Evolutionary conservation across 768 basidiomycete genomes (phyloP).

Genomic region (Calocera viscosa): DNA sequence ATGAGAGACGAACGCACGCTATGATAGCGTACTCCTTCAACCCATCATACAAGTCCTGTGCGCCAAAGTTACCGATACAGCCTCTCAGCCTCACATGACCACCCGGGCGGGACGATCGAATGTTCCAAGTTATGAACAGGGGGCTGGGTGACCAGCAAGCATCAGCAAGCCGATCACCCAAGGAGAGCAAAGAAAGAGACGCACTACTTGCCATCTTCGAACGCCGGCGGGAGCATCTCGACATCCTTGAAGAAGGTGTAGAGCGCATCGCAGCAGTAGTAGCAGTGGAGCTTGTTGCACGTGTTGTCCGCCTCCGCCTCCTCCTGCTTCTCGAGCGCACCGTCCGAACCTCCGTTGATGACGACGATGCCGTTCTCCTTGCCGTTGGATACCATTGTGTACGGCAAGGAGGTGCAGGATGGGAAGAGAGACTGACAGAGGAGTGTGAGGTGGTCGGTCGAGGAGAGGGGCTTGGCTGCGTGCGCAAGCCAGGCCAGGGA

Average conservation of each 20-base stretch:
- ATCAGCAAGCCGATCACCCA: background rate
- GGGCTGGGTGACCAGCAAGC: slow-evolving; percentile 39
- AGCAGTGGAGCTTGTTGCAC: slow-evolving; percentile 20
- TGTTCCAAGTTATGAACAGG: slow-evolving; percentile 95
- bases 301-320: background rate
- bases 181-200: slow-evolving; percentile 22
- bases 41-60: slow-evolving; percentile 59
- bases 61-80: slow-evolving; percentile 89
- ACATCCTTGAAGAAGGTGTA: slow-evolving; percentile 31
- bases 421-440: background rate
- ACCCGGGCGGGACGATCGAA: slow-evolving; percentile 46
- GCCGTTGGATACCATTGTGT: background rate
- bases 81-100: slow-evolving; percentile 61
- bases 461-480: background rate
- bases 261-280: slow-evolving; percentile 32
- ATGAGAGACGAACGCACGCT: slow-evolving; percentile 29
- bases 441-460: background rate
- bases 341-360: background rate
- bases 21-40: slow-evolving; percentile 81
- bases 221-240: slow-evolving; percentile 47
- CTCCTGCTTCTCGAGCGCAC: background rate
- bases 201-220: slow-evolving; percentile 68
- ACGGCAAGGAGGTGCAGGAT: background rate
- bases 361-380: background rate
- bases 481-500: too few relatives aligned